A percentile compares a stretch with the other conserved stretches of the same genome.
These are phyloP conservation scores for Penicillium psychrofluorescens DNA, from an alignment of 495 filamentous ascomycete genomes.

Conservation along the genomic window DNA sequence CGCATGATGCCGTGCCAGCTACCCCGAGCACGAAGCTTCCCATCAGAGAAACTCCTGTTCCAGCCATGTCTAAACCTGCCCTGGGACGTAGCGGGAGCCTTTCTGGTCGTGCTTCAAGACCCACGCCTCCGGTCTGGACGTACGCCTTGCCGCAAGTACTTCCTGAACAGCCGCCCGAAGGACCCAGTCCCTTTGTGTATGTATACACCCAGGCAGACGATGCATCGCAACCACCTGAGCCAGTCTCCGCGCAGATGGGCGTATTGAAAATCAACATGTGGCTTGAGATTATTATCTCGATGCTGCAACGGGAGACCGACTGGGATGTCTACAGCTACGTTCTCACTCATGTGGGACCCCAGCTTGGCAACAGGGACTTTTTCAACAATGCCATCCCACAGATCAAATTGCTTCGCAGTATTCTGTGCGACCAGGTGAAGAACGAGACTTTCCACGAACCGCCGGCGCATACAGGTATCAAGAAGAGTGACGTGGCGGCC, in stretches of 20 bases:
- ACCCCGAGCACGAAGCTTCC: conserved; percentile 12
- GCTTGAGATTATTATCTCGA: conserved; percentile 64
- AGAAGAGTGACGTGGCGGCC: conserved; percentile 80
- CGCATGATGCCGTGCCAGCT: conserved; percentile 17
- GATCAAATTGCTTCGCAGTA: conserved; percentile 66
- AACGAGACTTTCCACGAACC: conserved; percentile 67
- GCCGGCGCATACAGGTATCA: conserved; percentile 63
- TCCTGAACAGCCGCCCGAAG: conserved; percentile 43
- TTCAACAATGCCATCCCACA: conserved; percentile 66
- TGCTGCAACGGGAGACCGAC: conserved; percentile 70
- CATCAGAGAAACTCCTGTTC: conserved; percentile 14
- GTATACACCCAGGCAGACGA: conserved; percentile 18
- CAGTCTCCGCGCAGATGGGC: conserved; percentile 12
- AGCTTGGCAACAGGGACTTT: conserved; percentile 82
- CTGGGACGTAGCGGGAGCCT: conserved; percentile 19
- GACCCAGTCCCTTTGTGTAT: conserved; percentile 39
- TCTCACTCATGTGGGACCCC: conserved; percentile 76
- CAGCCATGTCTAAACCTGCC: conserved; percentile 17
- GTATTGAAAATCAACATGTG: conserved; percentile 63
- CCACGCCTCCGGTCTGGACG: conserved; percentile 49
- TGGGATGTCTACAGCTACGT: conserved; percentile 96
- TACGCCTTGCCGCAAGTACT: conserved; percentile 42
- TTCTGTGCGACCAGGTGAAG: conserved; percentile 75
- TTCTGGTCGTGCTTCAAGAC: conserved; percentile 31
- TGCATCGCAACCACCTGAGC: conserved; percentile 13